phyloP scores from a whole-genome alignment of 2,329 filamentous ascomycete genomes.

The Xylariaceae sp. region DNA sequence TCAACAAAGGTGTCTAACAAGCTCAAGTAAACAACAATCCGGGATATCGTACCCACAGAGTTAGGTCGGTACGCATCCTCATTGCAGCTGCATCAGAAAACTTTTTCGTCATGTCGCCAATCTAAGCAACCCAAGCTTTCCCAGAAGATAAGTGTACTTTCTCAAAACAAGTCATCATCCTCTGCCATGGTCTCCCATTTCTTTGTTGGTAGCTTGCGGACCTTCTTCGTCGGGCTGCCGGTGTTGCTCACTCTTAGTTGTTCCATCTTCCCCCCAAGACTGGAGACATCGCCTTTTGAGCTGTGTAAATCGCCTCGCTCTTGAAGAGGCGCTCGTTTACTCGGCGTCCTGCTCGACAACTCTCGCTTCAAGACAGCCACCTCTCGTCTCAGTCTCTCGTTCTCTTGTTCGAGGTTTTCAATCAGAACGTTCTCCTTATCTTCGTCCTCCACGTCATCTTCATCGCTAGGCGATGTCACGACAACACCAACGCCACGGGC shows the following conservation, averaged over 20 bases:
- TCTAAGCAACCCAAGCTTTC: not conserved
- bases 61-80: not conserved
- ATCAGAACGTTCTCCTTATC: constrained; percentile 68
- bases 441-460: constrained; percentile 54
- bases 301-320: constrained; percentile 56
- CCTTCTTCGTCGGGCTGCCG: constrained; percentile 59
- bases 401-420: constrained; percentile 73
- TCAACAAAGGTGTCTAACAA: constrained; percentile 18
- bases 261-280: constrained; percentile 57
- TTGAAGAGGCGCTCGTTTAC: constrained; percentile 61
- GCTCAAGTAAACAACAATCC: constrained; percentile 8
- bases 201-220: constrained; percentile 55
- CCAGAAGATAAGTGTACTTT: not conserved
- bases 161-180: constrained; percentile 50
- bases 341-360: constrained; percentile 67
- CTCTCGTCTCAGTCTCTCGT: constrained; percentile 71
- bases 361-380: constrained; percentile 71
- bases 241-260: constrained; percentile 52
- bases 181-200: constrained; percentile 54
- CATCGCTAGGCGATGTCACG: constrained; percentile 47
- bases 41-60: constrained; percentile 2
- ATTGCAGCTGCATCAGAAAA: constrained; percentile 5
- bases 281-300: constrained; percentile 40
- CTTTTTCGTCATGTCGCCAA: not conserved
- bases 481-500: constrained; percentile 61